These are phyloP conservation scores for Coemansia sp. DNA, from an alignment of 192 early-diverging fungal species.

Conservation along the genomic window DNA sequence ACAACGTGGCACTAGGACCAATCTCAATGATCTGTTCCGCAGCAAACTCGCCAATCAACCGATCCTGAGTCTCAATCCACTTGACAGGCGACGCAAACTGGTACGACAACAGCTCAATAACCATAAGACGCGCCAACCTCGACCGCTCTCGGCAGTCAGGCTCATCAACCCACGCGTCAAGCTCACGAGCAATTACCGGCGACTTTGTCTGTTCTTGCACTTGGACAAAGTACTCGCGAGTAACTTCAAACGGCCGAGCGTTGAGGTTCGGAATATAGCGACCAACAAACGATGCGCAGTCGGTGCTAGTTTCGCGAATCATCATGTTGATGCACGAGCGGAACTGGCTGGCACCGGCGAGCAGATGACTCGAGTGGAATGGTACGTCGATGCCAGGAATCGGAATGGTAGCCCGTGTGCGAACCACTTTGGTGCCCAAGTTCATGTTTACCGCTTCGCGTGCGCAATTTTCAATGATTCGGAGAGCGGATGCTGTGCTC, in stretches of 20 bases:
- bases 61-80: constrained; percentile 96
- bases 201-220: constrained; percentile 74
- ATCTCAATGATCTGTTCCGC: constrained; percentile 87
- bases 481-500: background rate
- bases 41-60: constrained; percentile 73
- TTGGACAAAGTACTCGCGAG: constrained; percentile 73
- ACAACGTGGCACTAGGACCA: constrained; percentile 86
- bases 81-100: constrained; percentile 95
- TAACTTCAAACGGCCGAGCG: constrained; percentile 77
- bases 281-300: constrained; percentile 66
- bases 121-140: constrained; percentile 72
- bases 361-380: constrained; percentile 92
- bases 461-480: constrained; percentile 55
- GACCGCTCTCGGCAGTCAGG: constrained; percentile 56
- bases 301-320: constrained; percentile 73
- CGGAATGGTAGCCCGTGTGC: constrained; percentile 86
- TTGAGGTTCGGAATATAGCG: constrained; percentile 98
- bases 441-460: constrained; percentile 53
- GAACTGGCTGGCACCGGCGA: constrained; percentile 86
- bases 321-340: constrained; percentile 77
- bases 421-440: constrained; percentile 62
- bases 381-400: constrained; percentile 92
- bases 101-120: constrained; percentile 90
- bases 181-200: constrained; percentile 65
- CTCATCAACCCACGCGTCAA: constrained; percentile 67